These are phyloP conservation scores for Bondarzewia mesenterica DNA, from an alignment of 1,284 basidiomycete species.

Conservation along the genomic window DNA sequence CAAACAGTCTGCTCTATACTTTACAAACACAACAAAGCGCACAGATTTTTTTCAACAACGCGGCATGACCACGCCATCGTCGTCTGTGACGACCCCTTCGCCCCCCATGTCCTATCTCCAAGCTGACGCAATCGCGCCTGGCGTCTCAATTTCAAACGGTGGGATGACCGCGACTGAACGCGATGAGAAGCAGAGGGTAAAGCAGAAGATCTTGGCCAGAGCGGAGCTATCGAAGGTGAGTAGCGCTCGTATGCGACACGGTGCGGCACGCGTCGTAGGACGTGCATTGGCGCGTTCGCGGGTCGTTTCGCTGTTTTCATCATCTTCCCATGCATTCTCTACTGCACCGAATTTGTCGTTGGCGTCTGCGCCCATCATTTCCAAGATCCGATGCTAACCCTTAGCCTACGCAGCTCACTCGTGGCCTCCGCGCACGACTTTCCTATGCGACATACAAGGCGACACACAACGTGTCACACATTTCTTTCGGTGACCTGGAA, in stretches of 20 bases:
- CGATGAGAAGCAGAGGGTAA: conserved; percentile 53
- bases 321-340: not conserved
- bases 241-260: conserved; percentile 18
- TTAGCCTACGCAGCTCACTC: conserved; percentile 52
- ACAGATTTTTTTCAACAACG: conserved; percentile 2
- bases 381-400: conserved; percentile 19
- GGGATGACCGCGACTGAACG: conserved; percentile 35
- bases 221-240: conserved; percentile 71
- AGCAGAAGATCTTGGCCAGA: conserved; percentile 65
- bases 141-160: conserved; percentile 20
- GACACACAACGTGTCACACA: conserved; percentile 55
- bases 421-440: conserved; percentile 65
- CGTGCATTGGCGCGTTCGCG: conserved; percentile 15
- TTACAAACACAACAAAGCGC: not conserved
- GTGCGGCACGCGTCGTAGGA: conserved; percentile 36
- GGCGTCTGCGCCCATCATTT: not conserved
- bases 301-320: not conserved
- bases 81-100: conserved; percentile 70
- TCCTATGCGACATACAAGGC: conserved; percentile 78
- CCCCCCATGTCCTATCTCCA: conserved; percentile 57
- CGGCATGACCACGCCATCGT: conserved; percentile 65
- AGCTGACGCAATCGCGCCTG: conserved; percentile 30
- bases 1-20: not conserved
- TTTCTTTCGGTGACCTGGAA: conserved; percentile 63
- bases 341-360: not conserved